phyloP scores from a whole-genome alignment of 1,284 basidiomycete species.

The Microbotryum saponariae region DNA sequence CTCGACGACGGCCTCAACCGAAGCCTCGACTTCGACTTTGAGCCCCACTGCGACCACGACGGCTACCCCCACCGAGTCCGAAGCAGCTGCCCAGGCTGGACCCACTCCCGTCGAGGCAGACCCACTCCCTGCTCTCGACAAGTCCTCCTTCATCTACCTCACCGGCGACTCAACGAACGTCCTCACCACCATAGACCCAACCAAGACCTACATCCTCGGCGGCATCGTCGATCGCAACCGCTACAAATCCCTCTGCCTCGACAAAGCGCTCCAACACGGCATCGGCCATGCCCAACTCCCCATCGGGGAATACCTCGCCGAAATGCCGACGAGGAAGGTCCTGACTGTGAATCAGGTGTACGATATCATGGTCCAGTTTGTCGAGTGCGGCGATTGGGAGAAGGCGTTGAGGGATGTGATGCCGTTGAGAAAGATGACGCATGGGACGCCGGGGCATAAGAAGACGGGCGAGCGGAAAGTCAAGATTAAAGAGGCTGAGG shows the following conservation, averaged over 20 bases:
- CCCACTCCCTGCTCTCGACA: slow-evolving; percentile 24
- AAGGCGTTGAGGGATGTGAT: slow-evolving; percentile 74
- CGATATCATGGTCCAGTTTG: slow-evolving; percentile 83
- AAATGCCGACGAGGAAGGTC: slow-evolving; percentile 83
- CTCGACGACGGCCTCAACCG: slow-evolving; percentile 7
- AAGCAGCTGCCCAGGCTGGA: not conserved
- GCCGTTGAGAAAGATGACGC: slow-evolving; percentile 76
- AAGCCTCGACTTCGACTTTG: not conserved
- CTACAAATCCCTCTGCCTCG: slow-evolving; percentile 87
- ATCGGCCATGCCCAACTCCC: slow-evolving; percentile 84
- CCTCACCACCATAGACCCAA: slow-evolving; percentile 60
- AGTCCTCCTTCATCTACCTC: slow-evolving; percentile 70
- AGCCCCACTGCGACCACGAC: not conserved
- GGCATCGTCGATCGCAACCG: slow-evolving; percentile 95
- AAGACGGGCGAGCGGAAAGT: not conserved
- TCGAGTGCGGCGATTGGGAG: slow-evolving; percentile 56
- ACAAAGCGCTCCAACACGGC: slow-evolving; percentile 68
- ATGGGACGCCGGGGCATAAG: slow-evolving; percentile 34
- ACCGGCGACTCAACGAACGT: slow-evolving; percentile 90
- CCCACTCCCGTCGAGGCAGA: slow-evolving; percentile 9
- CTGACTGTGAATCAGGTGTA: slow-evolving; percentile 86
- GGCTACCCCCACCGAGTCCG: not conserved
- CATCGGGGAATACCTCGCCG: slow-evolving; percentile 75
- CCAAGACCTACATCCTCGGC: slow-evolving; percentile 89
- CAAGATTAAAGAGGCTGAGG: not conserved